Evolutionary conservation across 306 rosid species (phyloP), one percentile per base, ranked within the genome.

Genomic region (Gleditsia sinensis): DNA sequence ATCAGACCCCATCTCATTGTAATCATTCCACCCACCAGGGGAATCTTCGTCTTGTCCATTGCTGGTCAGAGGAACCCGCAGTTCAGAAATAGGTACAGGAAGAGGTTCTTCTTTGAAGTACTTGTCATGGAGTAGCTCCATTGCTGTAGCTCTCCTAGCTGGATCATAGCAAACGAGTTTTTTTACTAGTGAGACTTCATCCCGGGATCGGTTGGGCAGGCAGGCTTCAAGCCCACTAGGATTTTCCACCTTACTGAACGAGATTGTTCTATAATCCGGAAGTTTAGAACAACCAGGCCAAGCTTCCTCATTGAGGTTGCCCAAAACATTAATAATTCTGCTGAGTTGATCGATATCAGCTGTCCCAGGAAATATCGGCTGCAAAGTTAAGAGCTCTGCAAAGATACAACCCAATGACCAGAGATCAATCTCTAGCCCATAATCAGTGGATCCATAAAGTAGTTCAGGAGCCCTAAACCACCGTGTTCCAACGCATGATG

Each of bases 351-450:
- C 99, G 3, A 92, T 84, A 81, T 94, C 99, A 56, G 90, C 55
- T 49, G 88, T 80, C 66, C 99, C 97, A 0, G 95, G 91, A 70
- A 94, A 92, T 60, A 94, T 82, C 3, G 99, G 97, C 62, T 92
- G 79, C 76, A 86, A 77, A 1, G 87, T 84, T 17, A 86, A 74
- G 14, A 94, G 86, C 70, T 92, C 96, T 0, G 97, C 85, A 19
- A 92, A 88, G 62, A 94, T 75, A 86, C 99, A 92, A 9, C 99
- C 99, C 74, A 94, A 51, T 7, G 99, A 90, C 99, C 99, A 94
- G 7, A 94, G 81, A 83, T 94, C 99, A 54, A 92, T 81, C 88
- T 86, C 97, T 27, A 87, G 46, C 73, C 97, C 90, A n/a, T 94
- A 94, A 71, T 82, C 81, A 1, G 75, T 77, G 55, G 95, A 87